Base-by-base conservation (phyloP, 768 basidiomycete species). In the Suillus occidentalis region DNA sequence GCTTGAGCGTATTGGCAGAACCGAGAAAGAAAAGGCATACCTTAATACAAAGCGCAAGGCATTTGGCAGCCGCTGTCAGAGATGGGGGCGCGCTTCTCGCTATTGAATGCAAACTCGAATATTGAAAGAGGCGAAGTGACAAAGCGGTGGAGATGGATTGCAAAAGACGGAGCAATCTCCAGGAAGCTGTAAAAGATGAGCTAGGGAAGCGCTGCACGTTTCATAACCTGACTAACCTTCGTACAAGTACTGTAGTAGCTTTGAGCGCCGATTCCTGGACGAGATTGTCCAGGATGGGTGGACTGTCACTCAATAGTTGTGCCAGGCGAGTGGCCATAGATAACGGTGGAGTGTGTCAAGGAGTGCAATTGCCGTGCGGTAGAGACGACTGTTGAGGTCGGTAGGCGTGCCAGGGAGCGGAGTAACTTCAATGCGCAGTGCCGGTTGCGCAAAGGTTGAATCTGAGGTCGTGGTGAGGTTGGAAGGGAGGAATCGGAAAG, bases 191-290 rank as follows among this genome's bases (percentile, higher is more conserved):
- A 49, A 36, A 59, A 18, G 20, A 55, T 42, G 18, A 49, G 53
- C 10, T 4, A 58, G 59, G 45, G 28, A n/a, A 49, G 20, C 13
- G 37, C 39, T 10, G 36, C 16, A 6, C 10, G 25, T 7, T 34
- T 55, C 28, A 28, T 28, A 28, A 31, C 16, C 1, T 39, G 34
- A 75, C 81, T 34, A 70, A 92, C 94, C 90, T 94, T 75, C 89
- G 87, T 6, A 95, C 94, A 20, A 97, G 80, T 8, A 95, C 86
- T 0, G 91, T 89, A 12, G 90, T 89, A 8, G 94, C 89, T 71
- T 95, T 91, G 56, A 97, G 80, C 10, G 95, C 95, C 4, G 96
- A 90, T 75, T 95, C 94, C 74, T 97, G 91, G 2, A 97, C 87
- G 40, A 94, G 80, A 69, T 89, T 88, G 70, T 97, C 94, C 50